Evolutionary conservation across 2,329 filamentous ascomycete genomes (phyloP), one percentile per base, ranked within the genome.

Genomic region (Fusarium goolgardi): DNA sequence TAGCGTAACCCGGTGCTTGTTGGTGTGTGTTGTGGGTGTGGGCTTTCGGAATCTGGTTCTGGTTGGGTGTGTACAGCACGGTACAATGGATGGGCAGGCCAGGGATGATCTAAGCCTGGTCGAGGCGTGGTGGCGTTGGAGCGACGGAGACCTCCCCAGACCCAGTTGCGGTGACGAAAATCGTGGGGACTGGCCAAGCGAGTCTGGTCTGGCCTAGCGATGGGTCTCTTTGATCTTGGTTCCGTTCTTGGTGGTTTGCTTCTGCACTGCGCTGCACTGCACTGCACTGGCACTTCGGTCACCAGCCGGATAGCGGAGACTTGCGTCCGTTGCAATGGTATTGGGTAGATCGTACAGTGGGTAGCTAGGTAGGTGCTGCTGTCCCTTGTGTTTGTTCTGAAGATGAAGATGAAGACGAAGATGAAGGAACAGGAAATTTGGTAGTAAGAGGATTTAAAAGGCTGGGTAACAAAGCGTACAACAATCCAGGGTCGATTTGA

Each of bases 81-180:
- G 20, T 35, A 45, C 37, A 51, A 57, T 47, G 59, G 63, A 58
- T 58, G 63, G 60, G 60, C 59, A 63, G 59, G 51, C 27, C 65
- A 68, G 56, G 65, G 65, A 69, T 71, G 53, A 50, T 45, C 63
- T 72, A 67, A 70, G 57, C 71, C 71, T 61, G 71, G 66, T 65
- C 57, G 64, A 70, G 64, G 70, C 67, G 70, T 68, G 68, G 71
- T 73, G 71, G 71, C 71, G 71, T 70, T 70, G 62, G 39, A 60
- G 59, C 57, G 55, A 65, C 50, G 59, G 54, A 62, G 55, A 55
- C 54, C 55, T 67, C 55, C 65, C 65, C 65, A 68, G 65, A 51
- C 65, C 65, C 65, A 68, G 66, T 65, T 71, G 66, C 71, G 71
- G 71, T 73, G 71, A 73, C 71, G 71, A 73, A 70, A 63, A 71